Evolutionary conservation across 140 eudicot species (phyloP), one percentile per base, ranked within the genome.

Genomic region (Cichorium intybus): DNA sequence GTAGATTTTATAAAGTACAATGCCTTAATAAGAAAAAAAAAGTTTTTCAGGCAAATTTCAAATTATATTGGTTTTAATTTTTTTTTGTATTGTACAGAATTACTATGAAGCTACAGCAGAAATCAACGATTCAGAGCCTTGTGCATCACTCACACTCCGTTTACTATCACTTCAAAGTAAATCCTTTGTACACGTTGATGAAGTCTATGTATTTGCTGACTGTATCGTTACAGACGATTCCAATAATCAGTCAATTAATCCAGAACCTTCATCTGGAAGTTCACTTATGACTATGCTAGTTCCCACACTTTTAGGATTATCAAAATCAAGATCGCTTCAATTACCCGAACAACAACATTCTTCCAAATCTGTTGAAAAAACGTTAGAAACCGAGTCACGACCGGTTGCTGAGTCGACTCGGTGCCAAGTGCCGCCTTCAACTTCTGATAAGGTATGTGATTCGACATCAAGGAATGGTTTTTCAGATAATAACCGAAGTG

Each of bases 101-200:
- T 72, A 75, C 62, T 89, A 77, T 11, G 99, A 94, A 81, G 99
- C 99, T 71, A 89, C 99, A 50, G 99, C 97, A 24, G 91, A 94
- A 79, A 89, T 94, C 47, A 77, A 81, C 39, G 99, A 94, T 71
- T 81, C 83, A 39, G 95, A 89, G 31, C 88, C 95, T 29, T 90
- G 94, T 64, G 67, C 66, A 41, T 75, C 83, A 27, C 77, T 94
- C 64, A 84, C 92, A 16, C 60, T 94, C 21, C 90, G 99, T 48
- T 72, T 94, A 64, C 68, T 86, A 35, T 88, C 99, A 41, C 87
- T 89, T 69, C 84, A 82, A 63, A 81, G 51, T 73, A 85, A 81
- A 80, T 85, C 74, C 33, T 74, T 73, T 41, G 74, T 86, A 8
- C 80, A 56, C 59, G 56, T 94, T 28, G 97, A 86, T 60, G 99